A percentile compares a stretch with the other conserved stretches of the same genome.
These are phyloP conservation scores for Pyrenopolyporus hunteri DNA, from an alignment of 495 filamentous ascomycete species.

Conservation along the genomic window DNA sequence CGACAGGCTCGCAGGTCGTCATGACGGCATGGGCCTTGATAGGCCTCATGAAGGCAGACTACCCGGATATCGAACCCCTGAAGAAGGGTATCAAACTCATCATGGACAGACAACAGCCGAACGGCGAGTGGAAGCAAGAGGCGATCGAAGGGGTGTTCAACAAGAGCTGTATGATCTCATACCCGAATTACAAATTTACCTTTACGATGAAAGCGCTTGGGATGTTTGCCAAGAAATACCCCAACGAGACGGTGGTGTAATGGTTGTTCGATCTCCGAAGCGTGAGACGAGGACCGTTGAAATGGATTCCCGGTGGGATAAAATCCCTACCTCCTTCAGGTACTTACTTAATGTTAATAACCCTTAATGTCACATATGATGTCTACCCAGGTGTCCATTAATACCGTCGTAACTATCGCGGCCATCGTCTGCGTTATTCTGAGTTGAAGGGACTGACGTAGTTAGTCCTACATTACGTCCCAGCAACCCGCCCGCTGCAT, in stretches of 20 bases:
- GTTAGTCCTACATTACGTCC: conserved; percentile 14
- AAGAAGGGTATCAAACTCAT: conserved; percentile 78
- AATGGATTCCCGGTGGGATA: not conserved
- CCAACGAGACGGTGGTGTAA: conserved; percentile 62
- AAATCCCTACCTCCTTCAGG: too few relatives aligned
- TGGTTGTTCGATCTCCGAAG: too few relatives aligned
- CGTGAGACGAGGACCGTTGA: not conserved
- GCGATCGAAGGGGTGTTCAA: conserved; percentile 98
- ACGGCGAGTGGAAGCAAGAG: conserved; percentile 95
- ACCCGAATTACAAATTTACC: conserved; percentile 98
- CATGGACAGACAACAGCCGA: conserved; percentile 80
- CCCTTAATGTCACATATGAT: conserved; percentile 27
- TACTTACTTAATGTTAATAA: conserved; percentile 22
- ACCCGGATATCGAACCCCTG: conserved; percentile 75
- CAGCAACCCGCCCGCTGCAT: too few relatives aligned
- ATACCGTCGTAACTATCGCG: not conserved
- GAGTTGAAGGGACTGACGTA: conserved; percentile 10
- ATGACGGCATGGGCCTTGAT: conserved; percentile 93
- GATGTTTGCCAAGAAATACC: conserved; percentile 79
- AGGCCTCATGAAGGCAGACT: conserved; percentile 81
- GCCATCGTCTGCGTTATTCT: not conserved
- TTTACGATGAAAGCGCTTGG: conserved; percentile 94
- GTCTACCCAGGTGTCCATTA: not conserved
- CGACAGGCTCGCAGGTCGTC: conserved; percentile 76
- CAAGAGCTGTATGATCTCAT: conserved; percentile 99